Conservation (phyloP, 2,329 filamentous ascomycete species). For the Mollisia scopiformis region DNA sequence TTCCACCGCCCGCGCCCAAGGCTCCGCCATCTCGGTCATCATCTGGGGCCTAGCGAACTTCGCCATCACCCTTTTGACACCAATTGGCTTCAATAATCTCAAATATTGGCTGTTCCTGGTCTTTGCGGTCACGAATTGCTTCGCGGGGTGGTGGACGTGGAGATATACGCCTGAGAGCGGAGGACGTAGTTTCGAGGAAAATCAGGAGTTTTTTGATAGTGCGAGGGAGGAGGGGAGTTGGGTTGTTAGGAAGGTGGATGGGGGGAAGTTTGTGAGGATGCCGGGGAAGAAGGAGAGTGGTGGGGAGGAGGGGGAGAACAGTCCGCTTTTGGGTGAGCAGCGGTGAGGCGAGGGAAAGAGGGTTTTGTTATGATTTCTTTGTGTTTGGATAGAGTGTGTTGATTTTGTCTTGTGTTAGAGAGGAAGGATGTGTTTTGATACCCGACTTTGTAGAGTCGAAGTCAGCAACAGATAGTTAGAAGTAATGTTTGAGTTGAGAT, state of each 20-base stretch:
- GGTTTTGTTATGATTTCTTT: background rate
- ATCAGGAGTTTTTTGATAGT: constrained; percentile 47
- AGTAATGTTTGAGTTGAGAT: no score
- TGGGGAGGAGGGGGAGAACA: constrained; percentile 17
- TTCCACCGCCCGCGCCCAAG: constrained; percentile 62
- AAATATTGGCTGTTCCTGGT: constrained; percentile 60
- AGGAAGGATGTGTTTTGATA: no score
- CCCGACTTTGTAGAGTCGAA: no score
- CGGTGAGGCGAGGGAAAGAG: constrained; percentile 1
- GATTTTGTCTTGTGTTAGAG: no score
- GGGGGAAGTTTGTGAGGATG: constrained; percentile 48
- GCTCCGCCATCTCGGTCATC: constrained; percentile 65
- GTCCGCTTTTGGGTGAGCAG: constrained; percentile 21
- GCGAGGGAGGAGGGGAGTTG: constrained; percentile 54
- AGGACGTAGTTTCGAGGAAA: constrained; percentile 57
- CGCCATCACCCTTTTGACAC: constrained; percentile 58
- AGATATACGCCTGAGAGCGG: constrained; percentile 61
- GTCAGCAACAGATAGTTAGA: no score
- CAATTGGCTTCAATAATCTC: constrained; percentile 62
- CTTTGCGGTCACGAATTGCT: constrained; percentile 54
- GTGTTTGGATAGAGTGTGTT: no score
- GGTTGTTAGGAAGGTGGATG: constrained; percentile 54
- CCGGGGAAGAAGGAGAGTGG: constrained; percentile 17
- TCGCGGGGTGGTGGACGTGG: constrained; percentile 53
- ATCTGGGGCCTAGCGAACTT: constrained; percentile 59